These are phyloP conservation scores for Leccinum variicolor DNA, from an alignment of 768 basidiomycete species.

Conservation along the genomic window DNA sequence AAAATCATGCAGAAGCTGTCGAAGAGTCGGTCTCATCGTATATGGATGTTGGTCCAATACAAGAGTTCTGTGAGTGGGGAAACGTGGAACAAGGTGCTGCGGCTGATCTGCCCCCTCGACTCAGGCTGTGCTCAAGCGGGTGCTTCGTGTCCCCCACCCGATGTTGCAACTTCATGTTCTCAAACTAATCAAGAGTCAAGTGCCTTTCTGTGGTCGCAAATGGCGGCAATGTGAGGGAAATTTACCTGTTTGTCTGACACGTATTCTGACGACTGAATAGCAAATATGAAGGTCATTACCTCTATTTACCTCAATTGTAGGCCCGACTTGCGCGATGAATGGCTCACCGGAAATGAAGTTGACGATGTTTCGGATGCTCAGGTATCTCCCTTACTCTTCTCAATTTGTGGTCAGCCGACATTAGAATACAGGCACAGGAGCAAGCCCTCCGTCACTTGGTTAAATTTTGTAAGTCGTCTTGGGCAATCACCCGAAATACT, in stretches of 20 bases:
- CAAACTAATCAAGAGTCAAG: conserved; percentile 98
- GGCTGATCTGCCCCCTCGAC: conserved; percentile 17
- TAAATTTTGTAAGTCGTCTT: conserved; percentile 74
- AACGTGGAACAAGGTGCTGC: background rate
- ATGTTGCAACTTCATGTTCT: conserved; percentile 91
- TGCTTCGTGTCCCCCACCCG: conserved; percentile 90
- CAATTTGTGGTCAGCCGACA: conserved; percentile 8
- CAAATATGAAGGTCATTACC: conserved; percentile 99
- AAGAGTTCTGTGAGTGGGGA: conserved; percentile 83
- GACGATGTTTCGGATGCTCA: conserved; percentile 91
- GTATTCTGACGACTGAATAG: conserved; percentile 40
- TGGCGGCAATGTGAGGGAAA: conserved; percentile 86
- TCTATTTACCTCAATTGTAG: conserved; percentile 97
- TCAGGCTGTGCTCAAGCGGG: conserved; percentile 93
- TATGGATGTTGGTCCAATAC: conserved; percentile 95
- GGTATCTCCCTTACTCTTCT: conserved; percentile 39
- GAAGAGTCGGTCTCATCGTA: conserved; percentile 90
- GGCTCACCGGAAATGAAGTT: conserved; percentile 90
- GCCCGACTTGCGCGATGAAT: conserved; percentile 95
- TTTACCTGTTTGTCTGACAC: background rate
- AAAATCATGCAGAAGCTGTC: conserved; percentile 98
- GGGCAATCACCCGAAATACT: background rate
- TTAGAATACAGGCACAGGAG: conserved; percentile 74
- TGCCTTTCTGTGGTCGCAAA: conserved; percentile 95
- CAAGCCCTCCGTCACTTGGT: conserved; percentile 90